These are phyloP conservation scores for Neofusicoccum parvum DNA, from an alignment of 2,329 filamentous ascomycete genomes.

Conservation along the genomic window DNA sequence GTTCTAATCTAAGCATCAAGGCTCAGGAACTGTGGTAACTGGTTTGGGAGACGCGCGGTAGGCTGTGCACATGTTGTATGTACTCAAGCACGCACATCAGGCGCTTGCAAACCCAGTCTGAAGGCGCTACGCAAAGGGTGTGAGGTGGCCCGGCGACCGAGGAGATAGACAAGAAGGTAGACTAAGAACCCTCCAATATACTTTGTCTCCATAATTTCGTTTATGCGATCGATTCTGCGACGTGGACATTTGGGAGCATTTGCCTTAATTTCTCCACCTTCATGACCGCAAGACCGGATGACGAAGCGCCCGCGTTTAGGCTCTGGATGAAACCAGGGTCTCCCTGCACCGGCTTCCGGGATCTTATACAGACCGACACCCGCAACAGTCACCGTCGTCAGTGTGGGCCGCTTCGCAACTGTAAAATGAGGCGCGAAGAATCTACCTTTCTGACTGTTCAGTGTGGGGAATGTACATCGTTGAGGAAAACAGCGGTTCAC, in stretches of 20 bases:
- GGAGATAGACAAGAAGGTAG: not conserved
- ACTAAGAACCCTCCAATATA: not conserved
- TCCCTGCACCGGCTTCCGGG: not conserved
- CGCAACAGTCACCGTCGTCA: not conserved
- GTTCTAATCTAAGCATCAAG: not conserved
- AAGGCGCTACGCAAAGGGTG: not conserved
- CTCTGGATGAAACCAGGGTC: not conserved
- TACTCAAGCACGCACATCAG: too few relatives aligned
- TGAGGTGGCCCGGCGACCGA: not conserved
- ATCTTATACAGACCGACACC: not conserved
- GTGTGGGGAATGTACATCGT: too few relatives aligned
- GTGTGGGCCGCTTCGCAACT: too few relatives aligned
- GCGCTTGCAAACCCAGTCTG: not conserved
- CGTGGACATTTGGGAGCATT: not conserved
- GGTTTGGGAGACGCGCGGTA: too few relatives aligned
- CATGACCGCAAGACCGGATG: not conserved
- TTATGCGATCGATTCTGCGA: slow-evolving; percentile 4
- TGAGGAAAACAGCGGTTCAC: too few relatives aligned
- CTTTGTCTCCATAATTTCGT: slow-evolving; percentile 2
- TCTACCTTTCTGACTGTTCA: too few relatives aligned
- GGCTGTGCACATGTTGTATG: too few relatives aligned
- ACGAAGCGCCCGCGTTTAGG: slow-evolving; percentile 1
- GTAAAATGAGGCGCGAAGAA: too few relatives aligned
- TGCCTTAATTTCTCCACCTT: slow-evolving; percentile 9
- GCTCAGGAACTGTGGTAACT: not conserved